Percentiles rank a stretch among this genome's conserved stretches.
phyloP scores from a whole-genome alignment of 2,329 filamentous ascomycete genomes.

The Madurella mycetomatis region DNA sequence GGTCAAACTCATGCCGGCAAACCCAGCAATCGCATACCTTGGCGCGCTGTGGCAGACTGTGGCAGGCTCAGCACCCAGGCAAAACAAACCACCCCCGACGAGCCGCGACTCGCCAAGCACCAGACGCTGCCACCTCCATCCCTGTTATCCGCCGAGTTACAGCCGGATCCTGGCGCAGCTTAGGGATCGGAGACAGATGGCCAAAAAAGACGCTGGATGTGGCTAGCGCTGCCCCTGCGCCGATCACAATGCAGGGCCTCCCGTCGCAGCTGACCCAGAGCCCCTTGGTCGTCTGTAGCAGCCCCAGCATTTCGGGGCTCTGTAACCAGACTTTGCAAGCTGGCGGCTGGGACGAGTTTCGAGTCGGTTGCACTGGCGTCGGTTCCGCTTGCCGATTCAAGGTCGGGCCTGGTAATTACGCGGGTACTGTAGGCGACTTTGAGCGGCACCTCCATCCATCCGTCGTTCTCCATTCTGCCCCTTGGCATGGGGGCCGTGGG shows the following conservation, averaged over 20 bases:
- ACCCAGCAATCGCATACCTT: neutral
- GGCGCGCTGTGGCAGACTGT: neutral
- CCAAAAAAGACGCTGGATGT: too few species aligned
- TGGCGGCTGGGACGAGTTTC: too few species aligned
- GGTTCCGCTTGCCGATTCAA: too few species aligned
- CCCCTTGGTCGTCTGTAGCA: neutral
- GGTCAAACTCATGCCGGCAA: neutral
- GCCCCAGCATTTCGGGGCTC: neutral
- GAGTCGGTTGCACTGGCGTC: too few species aligned
- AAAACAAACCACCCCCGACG: neutral
- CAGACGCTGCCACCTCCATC: neutral
- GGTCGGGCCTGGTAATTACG: neutral
- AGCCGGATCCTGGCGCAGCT: neutral
- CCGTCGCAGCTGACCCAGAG: too few species aligned
- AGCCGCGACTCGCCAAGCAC: neutral
- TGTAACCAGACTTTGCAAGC: neutral
- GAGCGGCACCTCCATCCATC: neutral
- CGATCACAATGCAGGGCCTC: neutral
- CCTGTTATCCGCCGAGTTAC: neutral
- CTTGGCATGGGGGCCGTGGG: neutral
- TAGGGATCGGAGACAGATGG: neutral
- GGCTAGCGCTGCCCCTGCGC: neutral
- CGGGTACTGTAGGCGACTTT: neutral
- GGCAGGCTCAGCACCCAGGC: too few species aligned
- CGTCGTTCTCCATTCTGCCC: too few species aligned